Conservation (phyloP, 2,329 filamentous ascomycete genomes). For the Rhinocladiella mackenziei region DNA sequence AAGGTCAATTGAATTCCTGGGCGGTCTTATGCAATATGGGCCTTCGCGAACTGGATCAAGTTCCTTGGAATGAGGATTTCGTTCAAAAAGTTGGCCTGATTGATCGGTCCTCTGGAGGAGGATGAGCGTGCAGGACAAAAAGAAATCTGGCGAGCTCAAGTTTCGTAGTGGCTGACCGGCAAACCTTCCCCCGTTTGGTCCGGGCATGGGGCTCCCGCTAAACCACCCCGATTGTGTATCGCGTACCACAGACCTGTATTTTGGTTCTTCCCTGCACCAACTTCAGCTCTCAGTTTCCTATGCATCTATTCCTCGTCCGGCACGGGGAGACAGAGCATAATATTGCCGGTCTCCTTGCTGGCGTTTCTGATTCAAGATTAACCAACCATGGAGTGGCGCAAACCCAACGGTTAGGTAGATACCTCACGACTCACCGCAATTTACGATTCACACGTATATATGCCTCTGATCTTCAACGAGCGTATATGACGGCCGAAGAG, state of each 20-base stretch:
- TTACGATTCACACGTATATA: constrained; percentile 68
- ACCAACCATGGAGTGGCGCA: constrained; percentile 80
- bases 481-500: constrained; percentile 65
- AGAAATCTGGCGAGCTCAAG: constrained; percentile 1
- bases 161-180: background rate
- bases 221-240: too few relatives aligned
- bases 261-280: constrained; percentile 1
- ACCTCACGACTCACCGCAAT: constrained; percentile 58
- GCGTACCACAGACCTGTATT: background rate
- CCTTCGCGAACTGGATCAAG: constrained; percentile 2
- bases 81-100: too few relatives aligned
- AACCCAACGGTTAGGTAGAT: constrained; percentile 63
- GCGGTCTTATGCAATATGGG: too few relatives aligned
- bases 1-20: too few relatives aligned
- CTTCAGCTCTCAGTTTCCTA: constrained; percentile 28
- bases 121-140: background rate
- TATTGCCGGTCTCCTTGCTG: constrained; percentile 62
- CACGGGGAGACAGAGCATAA: constrained; percentile 92
- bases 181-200: constrained; percentile 2
- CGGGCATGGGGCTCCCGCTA: too few relatives aligned
- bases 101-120: background rate
- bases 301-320: constrained; percentile 72
- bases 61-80: too few relatives aligned
- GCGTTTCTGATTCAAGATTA: constrained; percentile 72
- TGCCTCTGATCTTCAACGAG: constrained; percentile 72